These are phyloP conservation scores for Pleomassaria siparia DNA, from an alignment of 2,329 filamentous ascomycete genomes.

Conservation along the genomic window DNA sequence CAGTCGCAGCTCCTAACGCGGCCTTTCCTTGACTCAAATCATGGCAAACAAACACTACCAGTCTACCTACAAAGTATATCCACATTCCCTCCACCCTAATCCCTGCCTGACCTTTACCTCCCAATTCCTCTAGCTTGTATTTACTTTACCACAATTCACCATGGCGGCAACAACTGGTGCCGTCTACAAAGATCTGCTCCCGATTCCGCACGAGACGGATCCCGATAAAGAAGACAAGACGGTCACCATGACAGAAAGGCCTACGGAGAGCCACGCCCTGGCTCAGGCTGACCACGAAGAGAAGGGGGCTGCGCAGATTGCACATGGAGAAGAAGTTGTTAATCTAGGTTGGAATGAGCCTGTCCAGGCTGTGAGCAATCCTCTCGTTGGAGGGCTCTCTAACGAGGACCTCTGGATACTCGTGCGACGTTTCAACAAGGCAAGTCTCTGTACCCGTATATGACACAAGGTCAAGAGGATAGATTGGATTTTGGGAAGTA, in stretches of 20 bases:
- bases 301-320: slow-evolving; percentile 48
- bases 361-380: slow-evolving; percentile 57
- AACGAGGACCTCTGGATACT: slow-evolving; percentile 77
- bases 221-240: slow-evolving; percentile 30
- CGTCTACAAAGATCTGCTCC: slow-evolving; percentile 41
- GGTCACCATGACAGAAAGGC: slow-evolving; percentile 42
- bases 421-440: slow-evolving; percentile 73
- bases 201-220: slow-evolving; percentile 35
- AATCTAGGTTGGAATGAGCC: slow-evolving; percentile 71
- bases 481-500: neutral
- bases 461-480: neutral
- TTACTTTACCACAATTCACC: slow-evolving; percentile 7
- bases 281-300: slow-evolving; percentile 45
- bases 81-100: neutral
- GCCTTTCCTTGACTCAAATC: neutral
- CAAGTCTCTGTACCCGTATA: slow-evolving; percentile 24
- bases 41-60: neutral
- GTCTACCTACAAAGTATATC: too few relatives aligned
- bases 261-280: slow-evolving; percentile 52
- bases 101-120: neutral
- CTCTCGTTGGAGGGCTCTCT: slow-evolving; percentile 66
- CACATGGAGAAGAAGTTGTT: slow-evolving; percentile 56
- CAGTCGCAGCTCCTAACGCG: neutral
- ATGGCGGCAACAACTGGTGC: slow-evolving; percentile 37
- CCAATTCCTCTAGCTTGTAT: neutral